Conservation (phyloP, 768 basidiomycete species). For the Phanerodontia chrysosporium region DNA sequence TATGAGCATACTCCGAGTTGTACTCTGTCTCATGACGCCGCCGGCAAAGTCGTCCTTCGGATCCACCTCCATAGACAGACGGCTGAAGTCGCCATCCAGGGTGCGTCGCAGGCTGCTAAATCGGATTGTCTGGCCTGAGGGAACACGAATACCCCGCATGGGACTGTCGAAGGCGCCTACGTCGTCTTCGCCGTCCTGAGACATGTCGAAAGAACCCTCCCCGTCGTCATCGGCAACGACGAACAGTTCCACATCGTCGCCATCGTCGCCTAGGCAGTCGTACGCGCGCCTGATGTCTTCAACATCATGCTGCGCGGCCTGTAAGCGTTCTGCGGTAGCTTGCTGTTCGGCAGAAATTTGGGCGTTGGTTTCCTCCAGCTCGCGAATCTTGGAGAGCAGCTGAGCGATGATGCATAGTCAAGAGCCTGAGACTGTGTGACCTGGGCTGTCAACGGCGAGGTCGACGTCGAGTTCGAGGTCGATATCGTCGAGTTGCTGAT, state of each 20-base stretch:
- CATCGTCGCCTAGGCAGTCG: conserved; percentile 57
- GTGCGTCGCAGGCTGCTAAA: conserved; percentile 45
- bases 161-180: conserved; percentile 10
- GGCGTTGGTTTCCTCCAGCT: conserved; percentile 70
- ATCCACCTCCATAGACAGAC: conserved; percentile 8
- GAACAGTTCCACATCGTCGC: conserved; percentile 50
- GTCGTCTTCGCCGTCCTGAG: not conserved
- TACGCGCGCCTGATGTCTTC: conserved; percentile 67
- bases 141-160: conserved; percentile 7
- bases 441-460: not conserved
- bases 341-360: conserved; percentile 63
- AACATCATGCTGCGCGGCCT: conserved; percentile 69
- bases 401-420: conserved; percentile 59
- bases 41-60: conserved; percentile 19
- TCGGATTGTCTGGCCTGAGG: conserved; percentile 37
- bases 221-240: conserved; percentile 31
- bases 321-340: conserved; percentile 56
- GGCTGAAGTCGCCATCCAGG: conserved; percentile 32
- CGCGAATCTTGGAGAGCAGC: conserved; percentile 68
- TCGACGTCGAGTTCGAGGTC: conserved; percentile 5
- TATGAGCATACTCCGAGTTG: conserved; percentile 16
- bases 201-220: conserved; percentile 20
- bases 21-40: conserved; percentile 25
- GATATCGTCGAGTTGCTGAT: conserved; percentile 16
- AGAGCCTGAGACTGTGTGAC: conserved; percentile 3